Evolutionary conservation across 2,329 filamentous ascomycete genomes (phyloP).

Genomic region (Microdochium nivale): DNA sequence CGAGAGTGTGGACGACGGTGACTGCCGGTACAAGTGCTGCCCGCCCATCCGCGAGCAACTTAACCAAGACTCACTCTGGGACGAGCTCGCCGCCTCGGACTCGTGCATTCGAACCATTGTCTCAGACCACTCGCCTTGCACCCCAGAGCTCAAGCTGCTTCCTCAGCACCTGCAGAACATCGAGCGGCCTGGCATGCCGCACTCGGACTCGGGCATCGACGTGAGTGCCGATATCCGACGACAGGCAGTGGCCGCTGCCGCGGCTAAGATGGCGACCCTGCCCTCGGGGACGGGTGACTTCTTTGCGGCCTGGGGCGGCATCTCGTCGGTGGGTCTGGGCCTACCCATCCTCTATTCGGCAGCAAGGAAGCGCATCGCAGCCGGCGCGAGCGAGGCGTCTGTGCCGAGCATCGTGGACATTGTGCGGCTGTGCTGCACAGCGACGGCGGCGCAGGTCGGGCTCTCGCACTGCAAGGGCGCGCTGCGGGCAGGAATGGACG

Average conservation of each 20-base stretch:
- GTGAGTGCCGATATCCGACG: constrained; percentile 26
- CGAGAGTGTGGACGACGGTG: constrained; percentile 73
- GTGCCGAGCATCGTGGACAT: constrained; percentile 62
- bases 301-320: constrained; percentile 93
- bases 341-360: constrained; percentile 85
- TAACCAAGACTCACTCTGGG: constrained; percentile 84
- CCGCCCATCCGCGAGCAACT: constrained; percentile 75
- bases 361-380: constrained; percentile 49
- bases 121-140: constrained; percentile 93
- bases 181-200: constrained; percentile 28
- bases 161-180: constrained; percentile 56
- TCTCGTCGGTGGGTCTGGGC: constrained; percentile 87
- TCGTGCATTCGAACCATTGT: constrained; percentile 88
- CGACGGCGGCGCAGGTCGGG: constrained; percentile 84
- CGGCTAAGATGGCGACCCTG: constrained; percentile 24
- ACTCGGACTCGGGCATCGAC: constrained; percentile 46
- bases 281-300: constrained; percentile 63
- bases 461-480: constrained; percentile 75
- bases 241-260: constrained; percentile 18
- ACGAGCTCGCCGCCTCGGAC: constrained; percentile 60
- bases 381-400: constrained; percentile 26
- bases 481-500: constrained; percentile 73
- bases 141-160: constrained; percentile 84
- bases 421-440: constrained; percentile 74
- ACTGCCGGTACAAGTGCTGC: constrained; percentile 92